phyloP scores from a whole-genome alignment of 2,329 filamentous ascomycete species.

The Penicillium sp. region DNA sequence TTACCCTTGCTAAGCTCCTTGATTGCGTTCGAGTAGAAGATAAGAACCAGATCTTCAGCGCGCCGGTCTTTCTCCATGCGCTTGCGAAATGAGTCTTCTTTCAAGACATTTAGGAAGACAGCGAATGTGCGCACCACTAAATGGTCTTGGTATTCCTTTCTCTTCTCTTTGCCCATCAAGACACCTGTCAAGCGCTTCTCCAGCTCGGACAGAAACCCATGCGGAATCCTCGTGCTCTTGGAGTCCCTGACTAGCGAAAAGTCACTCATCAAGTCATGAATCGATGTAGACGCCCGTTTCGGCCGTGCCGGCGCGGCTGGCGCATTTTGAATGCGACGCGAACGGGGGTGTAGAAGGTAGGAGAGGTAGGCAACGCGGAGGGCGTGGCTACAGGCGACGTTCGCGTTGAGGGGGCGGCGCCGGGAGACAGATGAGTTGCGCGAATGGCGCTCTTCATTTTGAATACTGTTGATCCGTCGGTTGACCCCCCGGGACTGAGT shows the following conservation, averaged over 20 bases:
- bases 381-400: slow-evolving; percentile 89
- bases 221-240: slow-evolving; percentile 68
- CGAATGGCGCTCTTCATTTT: slow-evolving; percentile 43
- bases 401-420: slow-evolving; percentile 49
- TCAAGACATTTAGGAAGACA: slow-evolving; percentile 89
- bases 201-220: slow-evolving; percentile 67
- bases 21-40: slow-evolving; percentile 93
- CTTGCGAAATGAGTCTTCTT: slow-evolving; percentile 81
- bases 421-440: slow-evolving; percentile 44
- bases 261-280: slow-evolving; percentile 85
- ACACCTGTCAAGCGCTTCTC: slow-evolving; percentile 79
- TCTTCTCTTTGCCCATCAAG: slow-evolving; percentile 74
- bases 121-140: slow-evolving; percentile 91
- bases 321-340: slow-evolving; percentile 86
- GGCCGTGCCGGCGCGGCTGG: slow-evolving; percentile 60
- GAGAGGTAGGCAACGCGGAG: slow-evolving; percentile 87
- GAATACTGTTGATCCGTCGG: slow-evolving; percentile 48
- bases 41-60: slow-evolving; percentile 87
- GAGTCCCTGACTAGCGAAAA: slow-evolving; percentile 67
- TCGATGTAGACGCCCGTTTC: slow-evolving; percentile 68
- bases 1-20: slow-evolving; percentile 83
- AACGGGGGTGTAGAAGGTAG: slow-evolving; percentile 87
- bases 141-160: slow-evolving; percentile 88
- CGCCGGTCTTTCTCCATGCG: slow-evolving; percentile 91
- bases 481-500: slow-evolving; percentile 45